A percentile compares a stretch with the other conserved stretches of the same genome.
Conservation (phyloP, 1,284 basidiomycete species). For the Peniophora sp. region DNA sequence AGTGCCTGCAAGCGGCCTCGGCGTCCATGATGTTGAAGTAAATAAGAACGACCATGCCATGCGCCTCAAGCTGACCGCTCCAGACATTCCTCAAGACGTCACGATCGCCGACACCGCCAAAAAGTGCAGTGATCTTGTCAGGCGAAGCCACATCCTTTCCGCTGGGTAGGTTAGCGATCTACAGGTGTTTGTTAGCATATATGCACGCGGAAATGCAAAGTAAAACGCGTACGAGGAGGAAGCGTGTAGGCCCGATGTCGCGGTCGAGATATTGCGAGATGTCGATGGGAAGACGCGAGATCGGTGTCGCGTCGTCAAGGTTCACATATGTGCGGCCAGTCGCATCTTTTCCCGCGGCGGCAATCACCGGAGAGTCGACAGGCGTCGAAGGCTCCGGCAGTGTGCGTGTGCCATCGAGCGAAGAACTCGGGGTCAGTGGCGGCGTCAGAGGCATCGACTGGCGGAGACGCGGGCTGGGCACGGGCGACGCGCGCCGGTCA, state of each 20-base stretch:
- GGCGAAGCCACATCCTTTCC: too few species aligned
- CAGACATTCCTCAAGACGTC: slow-evolving; percentile 41
- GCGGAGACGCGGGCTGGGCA: slow-evolving; percentile 6
- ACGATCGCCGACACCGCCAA: background rate
- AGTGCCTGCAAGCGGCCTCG: slow-evolving; percentile 29
- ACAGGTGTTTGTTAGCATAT: background rate
- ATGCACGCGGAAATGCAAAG: background rate
- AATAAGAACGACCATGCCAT: slow-evolving; percentile 47
- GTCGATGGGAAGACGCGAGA: slow-evolving; percentile 1
- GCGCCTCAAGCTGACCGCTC: slow-evolving; percentile 35
- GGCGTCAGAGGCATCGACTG: slow-evolving; percentile 37
- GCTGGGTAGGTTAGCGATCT: too few species aligned
- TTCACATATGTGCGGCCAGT: background rate
- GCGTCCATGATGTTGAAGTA: slow-evolving; percentile 58
- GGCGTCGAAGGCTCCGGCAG: background rate
- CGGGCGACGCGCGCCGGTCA: slow-evolving; percentile 12
- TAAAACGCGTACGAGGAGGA: slow-evolving; percentile 30
- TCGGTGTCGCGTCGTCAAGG: background rate
- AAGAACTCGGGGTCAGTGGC: slow-evolving; percentile 49
- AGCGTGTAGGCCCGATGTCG: slow-evolving; percentile 24
- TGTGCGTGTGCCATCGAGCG: slow-evolving; percentile 19
- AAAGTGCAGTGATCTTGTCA: background rate
- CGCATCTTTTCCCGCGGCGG: background rate
- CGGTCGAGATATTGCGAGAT: slow-evolving; percentile 2
- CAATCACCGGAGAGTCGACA: background rate